Percentiles rank a stretch among this genome's conserved stretches.
These are phyloP conservation scores for Zygotorulaspora mrakii DNA, from an alignment of 1,139 yeast species.

Conservation along the genomic window DNA sequence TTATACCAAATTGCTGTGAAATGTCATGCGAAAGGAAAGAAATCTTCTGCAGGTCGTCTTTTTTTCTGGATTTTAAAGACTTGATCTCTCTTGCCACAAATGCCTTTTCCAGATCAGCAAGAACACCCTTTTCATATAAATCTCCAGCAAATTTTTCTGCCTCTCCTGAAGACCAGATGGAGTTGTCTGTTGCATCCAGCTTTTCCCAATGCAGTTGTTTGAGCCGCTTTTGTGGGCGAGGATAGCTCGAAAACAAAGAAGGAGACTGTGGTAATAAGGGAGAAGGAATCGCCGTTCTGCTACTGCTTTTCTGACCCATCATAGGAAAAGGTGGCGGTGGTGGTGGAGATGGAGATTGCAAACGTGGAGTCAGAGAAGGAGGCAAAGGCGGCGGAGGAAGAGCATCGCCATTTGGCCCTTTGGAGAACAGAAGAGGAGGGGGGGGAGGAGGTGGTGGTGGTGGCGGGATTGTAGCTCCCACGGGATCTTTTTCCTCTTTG, in stretches of 20 bases:
- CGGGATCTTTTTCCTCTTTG: conserved; percentile 1
- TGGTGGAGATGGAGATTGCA: conserved; percentile 42
- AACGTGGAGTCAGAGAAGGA: conserved; percentile 30
- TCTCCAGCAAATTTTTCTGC: conserved; percentile 56
- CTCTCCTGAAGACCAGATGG: conserved; percentile 59
- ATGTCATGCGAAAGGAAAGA: conserved; percentile 65
- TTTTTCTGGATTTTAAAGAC: conserved; percentile 42
- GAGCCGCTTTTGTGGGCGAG: conserved; percentile 73
- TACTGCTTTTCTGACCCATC: conserved; percentile 22
- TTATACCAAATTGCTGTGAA: conserved; percentile 77
- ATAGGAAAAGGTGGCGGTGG: conserved; percentile 37
- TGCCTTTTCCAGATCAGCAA: conserved; percentile 67
- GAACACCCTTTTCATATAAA: conserved; percentile 62
- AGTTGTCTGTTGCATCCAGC: conserved; percentile 56
- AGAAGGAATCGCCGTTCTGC: conserved; percentile 36
- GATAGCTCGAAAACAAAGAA: conserved; percentile 54
- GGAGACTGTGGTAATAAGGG: conserved; percentile 40
- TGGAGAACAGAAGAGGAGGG: conserved; percentile 24
- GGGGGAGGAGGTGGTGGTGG: conserved; percentile 28
- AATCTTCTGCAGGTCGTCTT: conserved; percentile 48
- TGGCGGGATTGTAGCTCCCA: conserved; percentile 16
- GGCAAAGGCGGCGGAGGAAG: conserved; percentile 42
- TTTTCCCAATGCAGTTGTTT: conserved; percentile 86
- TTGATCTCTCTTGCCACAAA: conserved; percentile 79
- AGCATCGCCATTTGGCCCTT: conserved; percentile 15